These are phyloP conservation scores for Leishmania tropica DNA, from an alignment of 208 protist species.

Conservation along the genomic window DNA sequence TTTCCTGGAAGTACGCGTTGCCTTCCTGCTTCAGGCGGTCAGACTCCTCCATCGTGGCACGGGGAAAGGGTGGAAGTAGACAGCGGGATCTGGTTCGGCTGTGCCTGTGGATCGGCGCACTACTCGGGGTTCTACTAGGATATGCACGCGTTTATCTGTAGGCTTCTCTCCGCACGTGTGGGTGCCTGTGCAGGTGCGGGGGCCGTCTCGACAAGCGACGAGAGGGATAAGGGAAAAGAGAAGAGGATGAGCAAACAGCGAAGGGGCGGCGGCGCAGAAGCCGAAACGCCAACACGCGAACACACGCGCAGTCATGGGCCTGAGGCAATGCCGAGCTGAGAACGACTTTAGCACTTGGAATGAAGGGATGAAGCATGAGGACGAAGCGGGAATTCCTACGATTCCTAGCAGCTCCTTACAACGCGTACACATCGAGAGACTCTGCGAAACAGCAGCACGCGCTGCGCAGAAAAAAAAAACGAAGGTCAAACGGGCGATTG, in stretches of 20 bases:
- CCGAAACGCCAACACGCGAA: too few relatives aligned
- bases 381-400: not conserved
- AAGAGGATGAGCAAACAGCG: not conserved
- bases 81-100: not conserved
- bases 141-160: not conserved
- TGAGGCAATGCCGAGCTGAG: not conserved
- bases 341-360: not conserved
- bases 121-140: not conserved
- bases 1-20: conserved; percentile 85
- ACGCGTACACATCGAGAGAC: not conserved
- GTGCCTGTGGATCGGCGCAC: not conserved
- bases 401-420: not conserved
- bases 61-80: conserved; percentile 3
- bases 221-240: not conserved
- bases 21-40: conserved; percentile 76
- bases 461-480: not conserved
- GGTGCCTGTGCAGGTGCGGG: not conserved
- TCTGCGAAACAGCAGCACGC: not conserved
- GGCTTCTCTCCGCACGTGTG: not conserved
- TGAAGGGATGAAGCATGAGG: not conserved
- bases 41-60: conserved; percentile 42
- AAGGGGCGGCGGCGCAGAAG: not conserved
- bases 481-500: not conserved
- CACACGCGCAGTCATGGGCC: not conserved
- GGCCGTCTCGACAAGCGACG: not conserved